These are phyloP conservation scores for Yarrowia bubula DNA, from an alignment of 805 yeast genomes.

Conservation along the genomic window DNA sequence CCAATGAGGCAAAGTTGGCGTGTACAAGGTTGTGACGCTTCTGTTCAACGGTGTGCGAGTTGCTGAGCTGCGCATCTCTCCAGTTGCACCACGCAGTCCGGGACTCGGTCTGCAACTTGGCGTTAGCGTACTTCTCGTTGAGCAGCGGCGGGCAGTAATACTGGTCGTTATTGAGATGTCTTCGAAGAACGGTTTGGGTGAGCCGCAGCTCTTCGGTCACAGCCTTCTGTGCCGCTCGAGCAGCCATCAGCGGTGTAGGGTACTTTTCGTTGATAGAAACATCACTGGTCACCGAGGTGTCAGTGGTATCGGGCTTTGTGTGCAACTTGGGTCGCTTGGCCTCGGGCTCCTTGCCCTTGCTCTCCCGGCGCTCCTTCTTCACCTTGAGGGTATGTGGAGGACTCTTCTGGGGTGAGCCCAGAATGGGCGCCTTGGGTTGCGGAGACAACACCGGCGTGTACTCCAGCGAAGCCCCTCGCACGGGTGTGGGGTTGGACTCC, in stretches of 20 bases:
- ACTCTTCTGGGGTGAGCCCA: neutral
- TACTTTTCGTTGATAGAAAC: neutral
- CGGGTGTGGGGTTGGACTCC: neutral
- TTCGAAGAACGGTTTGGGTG: neutral
- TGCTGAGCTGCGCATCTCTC: neutral
- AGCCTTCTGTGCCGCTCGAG: neutral
- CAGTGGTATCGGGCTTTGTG: too few species aligned
- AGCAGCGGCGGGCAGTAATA: neutral
- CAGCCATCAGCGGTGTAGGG: neutral
- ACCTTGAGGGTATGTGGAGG: neutral
- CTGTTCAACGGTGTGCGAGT: neutral
- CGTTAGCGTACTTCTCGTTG: neutral
- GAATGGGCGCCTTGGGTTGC: neutral
- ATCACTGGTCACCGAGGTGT: too few species aligned
- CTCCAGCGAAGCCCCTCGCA: neutral
- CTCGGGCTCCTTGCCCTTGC: neutral
- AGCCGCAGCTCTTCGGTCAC: neutral
- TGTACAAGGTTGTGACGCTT: neutral
- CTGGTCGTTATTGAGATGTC: neutral
- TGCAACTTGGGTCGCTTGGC: neutral
- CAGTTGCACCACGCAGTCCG: neutral
- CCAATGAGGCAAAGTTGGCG: neutral
- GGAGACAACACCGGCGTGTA: slow-evolving; percentile 10
- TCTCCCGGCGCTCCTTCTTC: neutral
- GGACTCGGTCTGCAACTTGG: neutral